These are phyloP conservation scores for Xylaria nigripes DNA, from an alignment of 495 filamentous ascomycete species.

Conservation along the genomic window DNA sequence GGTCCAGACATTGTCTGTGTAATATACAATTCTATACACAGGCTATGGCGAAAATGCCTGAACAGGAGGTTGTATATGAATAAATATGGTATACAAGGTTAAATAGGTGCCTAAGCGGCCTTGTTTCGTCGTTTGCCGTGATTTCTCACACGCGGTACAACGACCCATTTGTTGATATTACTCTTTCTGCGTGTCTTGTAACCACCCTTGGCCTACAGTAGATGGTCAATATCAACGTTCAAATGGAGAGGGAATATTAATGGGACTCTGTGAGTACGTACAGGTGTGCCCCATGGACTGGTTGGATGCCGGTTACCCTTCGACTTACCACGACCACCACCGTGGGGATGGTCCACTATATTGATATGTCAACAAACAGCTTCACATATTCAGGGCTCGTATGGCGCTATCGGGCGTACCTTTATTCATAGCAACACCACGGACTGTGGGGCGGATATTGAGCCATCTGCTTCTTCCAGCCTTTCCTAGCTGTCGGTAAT, in stretches of 20 bases:
- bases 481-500: slow-evolving; percentile 86
- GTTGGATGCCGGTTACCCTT: slow-evolving; percentile 94
- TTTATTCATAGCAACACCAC: slow-evolving; percentile 97
- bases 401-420: slow-evolving; percentile 36
- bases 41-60: slow-evolving; percentile 14
- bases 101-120: slow-evolving; percentile 22
- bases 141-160: slow-evolving; percentile 64
- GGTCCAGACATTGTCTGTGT: slow-evolving; percentile 6
- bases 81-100: slow-evolving; percentile 18
- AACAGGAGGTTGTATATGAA: slow-evolving; percentile 21
- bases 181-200: slow-evolving; percentile 79
- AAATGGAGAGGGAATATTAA: not conserved
- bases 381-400: not conserved
- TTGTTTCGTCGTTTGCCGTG: slow-evolving; percentile 61
- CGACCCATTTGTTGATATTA: slow-evolving; percentile 76
- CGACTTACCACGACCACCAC: slow-evolving; percentile 96
- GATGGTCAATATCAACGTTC: slow-evolving; percentile 25
- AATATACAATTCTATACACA: slow-evolving; percentile 23
- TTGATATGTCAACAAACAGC: slow-evolving; percentile 19
- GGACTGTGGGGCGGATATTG: slow-evolving; percentile 85
- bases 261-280: slow-evolving; percentile 42
- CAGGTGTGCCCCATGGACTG: slow-evolving; percentile 91
- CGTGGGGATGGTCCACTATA: slow-evolving; percentile 84
- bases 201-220: slow-evolving; percentile 74
- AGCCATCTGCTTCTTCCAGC: slow-evolving; percentile 88